Conservation (phyloP, 1,284 basidiomycete genomes). For the Apiotrichum sp. region DNA sequence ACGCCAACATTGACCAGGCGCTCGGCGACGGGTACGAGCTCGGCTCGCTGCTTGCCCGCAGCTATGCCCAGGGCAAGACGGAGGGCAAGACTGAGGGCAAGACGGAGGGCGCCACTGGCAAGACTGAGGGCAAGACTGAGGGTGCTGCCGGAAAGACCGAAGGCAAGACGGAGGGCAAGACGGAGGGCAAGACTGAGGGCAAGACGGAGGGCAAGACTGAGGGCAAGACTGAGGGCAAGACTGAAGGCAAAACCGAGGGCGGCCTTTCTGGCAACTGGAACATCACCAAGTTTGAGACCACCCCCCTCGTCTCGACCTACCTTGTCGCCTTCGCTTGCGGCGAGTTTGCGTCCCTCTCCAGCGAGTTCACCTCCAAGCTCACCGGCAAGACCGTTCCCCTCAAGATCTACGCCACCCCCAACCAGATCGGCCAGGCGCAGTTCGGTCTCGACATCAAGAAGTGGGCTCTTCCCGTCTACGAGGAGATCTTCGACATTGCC, state of each 20-base stretch:
- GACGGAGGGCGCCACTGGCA: slow-evolving; percentile 29
- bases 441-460: slow-evolving; percentile 82
- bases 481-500: slow-evolving; percentile 82
- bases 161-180: slow-evolving; percentile 24
- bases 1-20: slow-evolving; percentile 30
- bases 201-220: slow-evolving; percentile 39
- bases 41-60: slow-evolving; percentile 38
- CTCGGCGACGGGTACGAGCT: slow-evolving; percentile 41
- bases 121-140: slow-evolving; percentile 38
- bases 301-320: slow-evolving; percentile 82
- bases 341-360: slow-evolving; percentile 66
- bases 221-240: slow-evolving; percentile 33
- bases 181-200: slow-evolving; percentile 43
- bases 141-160: slow-evolving; percentile 41
- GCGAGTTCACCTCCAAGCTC: slow-evolving; percentile 71
- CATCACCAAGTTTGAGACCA: slow-evolving; percentile 69
- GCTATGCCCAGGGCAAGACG: slow-evolving; percentile 28
- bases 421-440: slow-evolving; percentile 65
- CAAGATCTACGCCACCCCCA: slow-evolving; percentile 81
- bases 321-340: slow-evolving; percentile 89
- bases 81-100: slow-evolving; percentile 46
- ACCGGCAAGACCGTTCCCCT: slow-evolving; percentile 77
- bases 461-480: slow-evolving; percentile 83
- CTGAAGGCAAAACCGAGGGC: slow-evolving; percentile 36
- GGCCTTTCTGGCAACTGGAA: slow-evolving; percentile 55